Evolutionary conservation across 441 rosid species (phyloP), one percentile per base, ranked within the genome.

Genomic region (Pelargonium hybrid): DNA sequence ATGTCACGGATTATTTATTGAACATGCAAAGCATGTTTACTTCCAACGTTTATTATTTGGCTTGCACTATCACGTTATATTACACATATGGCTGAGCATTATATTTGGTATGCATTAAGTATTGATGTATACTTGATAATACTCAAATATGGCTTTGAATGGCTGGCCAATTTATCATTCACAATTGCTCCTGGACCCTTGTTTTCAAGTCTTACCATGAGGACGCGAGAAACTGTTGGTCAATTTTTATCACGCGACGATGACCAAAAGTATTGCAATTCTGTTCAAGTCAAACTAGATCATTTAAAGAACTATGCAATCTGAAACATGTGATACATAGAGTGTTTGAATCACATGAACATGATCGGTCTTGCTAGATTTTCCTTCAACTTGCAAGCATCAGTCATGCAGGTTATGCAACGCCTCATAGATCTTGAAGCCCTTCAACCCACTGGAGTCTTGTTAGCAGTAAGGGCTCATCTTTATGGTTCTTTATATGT

Each of bases 401-500:
- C 77, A 69, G 29, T 71, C 65, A 67, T 81, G 77, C 88, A 93
- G 98, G 98, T 93, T 69, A 86, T 91, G 74, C 78, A 81, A 73
- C 74, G 86, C 80, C 92, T 93, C 69, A 84, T 93, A 69, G 96
- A 91, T 78, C 92, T 93, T 68, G 97, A 73, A 80, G 98, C 91
- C 43, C 96, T 93, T 72, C 96, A 90, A 69, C 97, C 98, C 39
- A 88, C 95, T 2, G 98, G 98, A 81, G 98, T 91, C 80, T 71
- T 93, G 78, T 88, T 96, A 78, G 76, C 98, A 65, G 98, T 93
- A 85, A 7, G 86, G 34, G 21, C 13, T 14, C 48, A 14, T n/a
- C 48, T 47, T 1, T 5, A 50, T 5, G 57, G 17, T 50, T 50
- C 57, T 50, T n/a, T 50, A 50, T 11, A 3, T n/a, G 56, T n/a